Percentiles rank a stretch among this genome's conserved stretches.
Conservation (phyloP, 306 rosid genomes). For the Dalbergia cultrata region DNA sequence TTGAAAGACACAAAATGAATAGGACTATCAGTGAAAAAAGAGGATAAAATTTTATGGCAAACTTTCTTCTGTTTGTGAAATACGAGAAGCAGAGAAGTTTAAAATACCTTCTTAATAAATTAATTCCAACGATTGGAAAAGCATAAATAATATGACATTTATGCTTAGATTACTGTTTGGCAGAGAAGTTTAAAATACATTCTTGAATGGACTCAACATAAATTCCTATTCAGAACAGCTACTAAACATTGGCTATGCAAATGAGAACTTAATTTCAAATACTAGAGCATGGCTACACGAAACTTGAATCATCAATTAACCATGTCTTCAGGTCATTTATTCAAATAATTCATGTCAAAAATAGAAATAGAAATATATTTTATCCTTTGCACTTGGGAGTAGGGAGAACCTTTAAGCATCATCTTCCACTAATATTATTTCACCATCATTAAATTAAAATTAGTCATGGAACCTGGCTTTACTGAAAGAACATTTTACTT, state of each 20-base stretch:
- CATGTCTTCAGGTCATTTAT: background rate
- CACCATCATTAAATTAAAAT: background rate
- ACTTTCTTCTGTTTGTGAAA: conserved; percentile 2
- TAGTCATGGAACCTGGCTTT: conserved; percentile 21
- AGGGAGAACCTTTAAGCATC: too few species aligned
- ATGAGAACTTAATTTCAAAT: conserved; percentile 12
- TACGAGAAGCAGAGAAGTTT: background rate
- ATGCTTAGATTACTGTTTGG: background rate
- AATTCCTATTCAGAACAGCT: conserved; percentile 10
- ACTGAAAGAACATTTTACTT: background rate
- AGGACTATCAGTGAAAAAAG: conserved; percentile 18
- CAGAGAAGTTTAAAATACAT: conserved; percentile 2
- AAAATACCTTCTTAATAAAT: background rate
- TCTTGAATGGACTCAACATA: conserved; percentile 16
- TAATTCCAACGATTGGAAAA: conserved; percentile 1
- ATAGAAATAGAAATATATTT: background rate
- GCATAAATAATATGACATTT: background rate
- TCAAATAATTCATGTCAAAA: conserved; percentile 23
- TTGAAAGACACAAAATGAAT: conserved; percentile 41
- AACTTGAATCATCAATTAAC: conserved; percentile 20
- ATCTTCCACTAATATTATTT: too few species aligned
- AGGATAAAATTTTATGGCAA: conserved; percentile 17
- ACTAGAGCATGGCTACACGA: background rate
- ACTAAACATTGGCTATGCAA: conserved; percentile 5
- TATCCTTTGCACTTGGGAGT: background rate